Evolutionary conservation across 257 asterid genomes (phyloP).

Genomic region (Scutellaria baicalensis): DNA sequence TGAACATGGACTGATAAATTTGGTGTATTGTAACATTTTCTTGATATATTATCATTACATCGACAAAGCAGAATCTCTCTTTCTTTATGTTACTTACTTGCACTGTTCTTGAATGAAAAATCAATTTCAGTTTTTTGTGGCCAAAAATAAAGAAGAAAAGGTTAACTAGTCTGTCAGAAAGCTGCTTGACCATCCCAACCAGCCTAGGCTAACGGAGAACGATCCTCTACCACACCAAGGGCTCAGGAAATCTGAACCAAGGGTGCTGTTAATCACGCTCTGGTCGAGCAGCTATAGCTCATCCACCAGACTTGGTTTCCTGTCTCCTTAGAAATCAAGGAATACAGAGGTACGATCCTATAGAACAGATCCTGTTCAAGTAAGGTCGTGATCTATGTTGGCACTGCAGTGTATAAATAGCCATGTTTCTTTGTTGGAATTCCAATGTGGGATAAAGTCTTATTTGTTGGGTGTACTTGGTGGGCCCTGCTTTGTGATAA

Average conservation of each 20-base stretch:
- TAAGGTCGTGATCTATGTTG: neutral
- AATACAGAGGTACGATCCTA: neutral
- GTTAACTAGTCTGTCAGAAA: conserved; percentile 7
- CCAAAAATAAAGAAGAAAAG: neutral
- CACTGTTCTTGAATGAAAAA: too few species aligned
- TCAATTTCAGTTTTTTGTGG: too few species aligned
- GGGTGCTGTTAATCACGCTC: conserved; percentile 13
- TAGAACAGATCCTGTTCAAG: conserved; percentile 16
- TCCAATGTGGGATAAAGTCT: neutral
- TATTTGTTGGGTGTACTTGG: neutral
- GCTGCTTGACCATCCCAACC: neutral
- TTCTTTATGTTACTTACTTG: neutral
- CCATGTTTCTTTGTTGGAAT: neutral
- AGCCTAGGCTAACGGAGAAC: neutral
- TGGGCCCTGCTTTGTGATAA: neutral
- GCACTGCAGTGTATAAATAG: neutral
- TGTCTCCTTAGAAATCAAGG: conserved; percentile 14
- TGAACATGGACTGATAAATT: conserved; percentile 31
- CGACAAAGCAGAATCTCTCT: neutral
- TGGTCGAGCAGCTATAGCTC: conserved; percentile 2
- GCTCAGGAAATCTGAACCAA: neutral
- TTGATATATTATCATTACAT: neutral
- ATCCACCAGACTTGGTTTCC: conserved; percentile 21
- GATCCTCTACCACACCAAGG: conserved; percentile 4
- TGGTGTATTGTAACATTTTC: neutral